phyloP scores from a whole-genome alignment of 2,329 filamentous ascomycete genomes.

The Didymella pinodella region DNA sequence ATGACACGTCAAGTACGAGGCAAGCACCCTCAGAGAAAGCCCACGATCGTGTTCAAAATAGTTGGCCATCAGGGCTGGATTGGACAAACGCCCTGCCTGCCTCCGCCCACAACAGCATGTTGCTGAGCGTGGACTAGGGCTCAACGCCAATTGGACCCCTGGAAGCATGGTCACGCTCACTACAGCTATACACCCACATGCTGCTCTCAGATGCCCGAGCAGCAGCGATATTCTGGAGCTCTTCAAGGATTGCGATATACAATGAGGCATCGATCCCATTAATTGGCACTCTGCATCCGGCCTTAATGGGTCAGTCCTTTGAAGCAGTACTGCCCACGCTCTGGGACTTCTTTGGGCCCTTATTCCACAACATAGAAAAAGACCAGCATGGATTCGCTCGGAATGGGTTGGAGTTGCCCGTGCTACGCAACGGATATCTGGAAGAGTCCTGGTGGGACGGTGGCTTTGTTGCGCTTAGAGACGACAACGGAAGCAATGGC shows the following conservation, averaged over 20 bases:
- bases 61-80: not conserved
- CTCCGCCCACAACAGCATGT: not conserved
- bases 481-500: not conserved
- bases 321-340: not conserved
- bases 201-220: not conserved
- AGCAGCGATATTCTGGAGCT: not conserved
- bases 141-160: not conserved
- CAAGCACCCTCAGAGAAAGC: not conserved
- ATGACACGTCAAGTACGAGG: not conserved
- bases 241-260: not conserved
- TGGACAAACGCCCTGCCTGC: not conserved
- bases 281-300: not conserved
- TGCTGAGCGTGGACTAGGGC: not conserved
- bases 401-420: not conserved
- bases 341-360: not conserved
- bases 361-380: not conserved
- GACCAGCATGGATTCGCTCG: not conserved
- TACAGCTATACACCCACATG: not conserved
- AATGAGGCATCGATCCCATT: not conserved
- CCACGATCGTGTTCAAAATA: not conserved
- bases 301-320: not conserved
- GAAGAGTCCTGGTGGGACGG: not conserved
- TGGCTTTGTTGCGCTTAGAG: not conserved
- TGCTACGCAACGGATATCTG: not conserved
- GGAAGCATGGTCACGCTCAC: not conserved